A percentile compares a stretch with the other conserved stretches of the same genome.
Evolutionary conservation across 2,329 filamentous ascomycete genomes (phyloP).

Genomic region (Aspergillus amoenus): DNA sequence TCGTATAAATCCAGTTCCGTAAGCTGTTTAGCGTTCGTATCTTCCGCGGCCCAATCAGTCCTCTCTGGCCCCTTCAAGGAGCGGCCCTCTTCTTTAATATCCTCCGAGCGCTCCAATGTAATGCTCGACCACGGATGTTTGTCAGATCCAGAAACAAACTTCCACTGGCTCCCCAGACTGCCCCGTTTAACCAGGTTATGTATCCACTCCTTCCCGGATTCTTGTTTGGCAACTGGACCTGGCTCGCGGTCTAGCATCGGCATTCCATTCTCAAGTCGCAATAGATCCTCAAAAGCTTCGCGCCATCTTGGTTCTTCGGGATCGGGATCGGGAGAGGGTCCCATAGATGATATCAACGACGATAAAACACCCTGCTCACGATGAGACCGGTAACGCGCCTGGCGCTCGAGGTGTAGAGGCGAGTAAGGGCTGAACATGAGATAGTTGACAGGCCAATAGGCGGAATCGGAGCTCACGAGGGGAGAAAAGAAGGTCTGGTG

Average conservation of each 20-base stretch:
- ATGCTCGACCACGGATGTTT: constrained; percentile 25
- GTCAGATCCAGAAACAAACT: constrained; percentile 26
- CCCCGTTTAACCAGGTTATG: constrained; percentile 41
- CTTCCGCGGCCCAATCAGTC: constrained; percentile 5
- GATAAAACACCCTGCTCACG: constrained; percentile 31
- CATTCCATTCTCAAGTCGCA: constrained; percentile 49
- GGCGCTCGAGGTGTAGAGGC: constrained; percentile 53
- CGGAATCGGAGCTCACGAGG: constrained; percentile 34
- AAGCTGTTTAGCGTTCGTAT: constrained; percentile 30
- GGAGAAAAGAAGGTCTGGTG: constrained; percentile 31
- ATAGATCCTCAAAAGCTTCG: constrained; percentile 60
- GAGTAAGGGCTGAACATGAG: constrained; percentile 55
- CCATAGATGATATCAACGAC: constrained; percentile 36
- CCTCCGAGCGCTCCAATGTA: constrained; percentile 17
- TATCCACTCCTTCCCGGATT: constrained; percentile 42
- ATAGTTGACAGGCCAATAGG: constrained; percentile 43
- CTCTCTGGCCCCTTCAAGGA: constrained; percentile 13
- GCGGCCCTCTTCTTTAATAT: constrained; percentile 11
- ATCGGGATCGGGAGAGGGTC: constrained; percentile 32
- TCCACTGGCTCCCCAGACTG: constrained; percentile 43
- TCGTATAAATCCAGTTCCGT: constrained; percentile 58
- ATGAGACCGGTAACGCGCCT: constrained; percentile 33
- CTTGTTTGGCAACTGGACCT: constrained; percentile 22
- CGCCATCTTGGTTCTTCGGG: constrained; percentile 49
- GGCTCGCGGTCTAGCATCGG: constrained; percentile 39